Percentiles rank a stretch among this genome's conserved stretches.
These are phyloP conservation scores for Colletotrichum camelliae DNA, from an alignment of 2,329 filamentous ascomycete species.

Conservation along the genomic window DNA sequence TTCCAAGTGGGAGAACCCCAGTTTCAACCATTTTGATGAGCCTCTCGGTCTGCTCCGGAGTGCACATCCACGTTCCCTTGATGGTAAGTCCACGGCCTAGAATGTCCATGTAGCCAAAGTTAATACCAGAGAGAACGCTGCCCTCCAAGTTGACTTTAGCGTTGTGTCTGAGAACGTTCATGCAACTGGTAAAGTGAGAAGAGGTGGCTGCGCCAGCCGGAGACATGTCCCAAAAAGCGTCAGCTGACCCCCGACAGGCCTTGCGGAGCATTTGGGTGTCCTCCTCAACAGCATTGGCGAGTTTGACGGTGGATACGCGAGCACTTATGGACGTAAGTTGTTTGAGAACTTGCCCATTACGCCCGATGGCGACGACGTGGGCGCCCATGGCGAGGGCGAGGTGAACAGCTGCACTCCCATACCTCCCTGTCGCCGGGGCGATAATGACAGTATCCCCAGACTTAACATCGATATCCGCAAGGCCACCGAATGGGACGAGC, in stretches of 20 bases:
- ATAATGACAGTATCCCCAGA: slow-evolving; percentile 55
- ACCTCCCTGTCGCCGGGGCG: slow-evolving; percentile 55
- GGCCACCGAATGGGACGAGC: slow-evolving; percentile 50
- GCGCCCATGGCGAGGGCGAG: slow-evolving; percentile 57
- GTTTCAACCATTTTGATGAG: background rate
- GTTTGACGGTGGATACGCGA: slow-evolving; percentile 39
- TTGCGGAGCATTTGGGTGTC: slow-evolving; percentile 33
- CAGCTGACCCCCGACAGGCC: background rate
- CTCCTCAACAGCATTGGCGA: slow-evolving; percentile 41
- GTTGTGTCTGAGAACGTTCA: background rate
- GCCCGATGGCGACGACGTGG: slow-evolving; percentile 55
- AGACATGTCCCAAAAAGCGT: background rate
- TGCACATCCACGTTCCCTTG: background rate
- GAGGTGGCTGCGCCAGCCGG: background rate
- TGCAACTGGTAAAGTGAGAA: background rate
- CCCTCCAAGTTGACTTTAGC: background rate
- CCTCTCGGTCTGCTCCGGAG: background rate
- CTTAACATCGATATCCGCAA: slow-evolving; percentile 44
- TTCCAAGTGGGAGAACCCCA: background rate
- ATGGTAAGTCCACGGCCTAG: background rate
- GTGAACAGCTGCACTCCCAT: slow-evolving; percentile 51
- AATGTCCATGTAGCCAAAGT: slow-evolving; percentile 1
- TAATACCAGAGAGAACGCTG: background rate
- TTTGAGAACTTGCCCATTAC: slow-evolving; percentile 39
- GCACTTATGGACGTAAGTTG: slow-evolving; percentile 31